Base-by-base conservation (phyloP, 768 basidiomycete species). In the Tulasnella calospora region DNA sequence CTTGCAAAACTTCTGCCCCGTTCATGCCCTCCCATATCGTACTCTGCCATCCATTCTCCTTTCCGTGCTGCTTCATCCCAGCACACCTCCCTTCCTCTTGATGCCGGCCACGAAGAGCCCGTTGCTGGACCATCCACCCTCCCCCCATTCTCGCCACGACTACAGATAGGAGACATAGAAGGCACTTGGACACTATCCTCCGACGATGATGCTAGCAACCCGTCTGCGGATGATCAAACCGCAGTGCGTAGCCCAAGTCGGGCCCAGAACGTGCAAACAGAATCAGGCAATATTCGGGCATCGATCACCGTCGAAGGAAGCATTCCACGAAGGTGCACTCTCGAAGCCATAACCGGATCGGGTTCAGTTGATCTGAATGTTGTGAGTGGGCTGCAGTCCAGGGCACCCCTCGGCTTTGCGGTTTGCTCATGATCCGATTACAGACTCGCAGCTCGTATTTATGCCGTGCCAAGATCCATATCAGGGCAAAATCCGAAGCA, bases 261-360 rank as follows among this genome's bases (percentile, higher is more conserved):
- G 23, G 8, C 30, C 23, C 57, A 9, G 57, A 61, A 61, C 30
- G 12, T 61, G 23, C 21, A n/a, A 30, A 71, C 36, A 13, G 41
- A 44, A 44, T 36, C 71, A 38, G 71, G 71, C 36, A 44, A 71
- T 44, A 36, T 71, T 35, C 71, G 71, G 35, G 71, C 71, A 38
- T 36, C 71, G 55, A 51, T 38, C 55, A 33, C 55, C 27, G 30
- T 76, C 3, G 44, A 38, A 57, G 35, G 51, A 36, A 57, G 74
- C 47, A 6, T n/a, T 55, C 74, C 21, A 23, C 74, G 35, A 30
- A 41, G 41, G 44, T 76, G 74, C 55, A 57, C 6, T 33, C 17
- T 33, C 13, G 47, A 76, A 36, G 47, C 30, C 4, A 23, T 23
- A 46, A 47, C 73, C 41, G 73, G 46, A 46, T n/a, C 38, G 3